These are phyloP conservation scores for Rhytidiadelphus loreus DNA, from an alignment of 225 moss, liverwort and hornwort species.

Conservation along the genomic window DNA sequence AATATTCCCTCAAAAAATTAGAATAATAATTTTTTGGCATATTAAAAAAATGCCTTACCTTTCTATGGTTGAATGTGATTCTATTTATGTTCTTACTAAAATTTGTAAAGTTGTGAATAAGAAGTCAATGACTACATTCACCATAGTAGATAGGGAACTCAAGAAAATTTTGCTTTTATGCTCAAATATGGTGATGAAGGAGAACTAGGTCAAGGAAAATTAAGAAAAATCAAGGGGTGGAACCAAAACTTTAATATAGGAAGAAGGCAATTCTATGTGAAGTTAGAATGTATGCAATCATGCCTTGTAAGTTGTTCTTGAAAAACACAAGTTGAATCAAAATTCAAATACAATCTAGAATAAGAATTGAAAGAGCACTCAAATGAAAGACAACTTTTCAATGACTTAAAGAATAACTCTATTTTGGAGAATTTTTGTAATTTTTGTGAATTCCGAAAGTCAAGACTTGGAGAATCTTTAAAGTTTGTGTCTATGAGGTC, in stretches of 20 bases:
- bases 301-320: not conserved
- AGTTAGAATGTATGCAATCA: not conserved
- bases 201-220: not conserved
- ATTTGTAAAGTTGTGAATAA: not conserved
- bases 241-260: not conserved
- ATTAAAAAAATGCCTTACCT: no score
- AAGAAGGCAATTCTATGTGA: not conserved
- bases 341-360: not conserved
- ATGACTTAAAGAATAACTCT: not conserved
- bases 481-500: not conserved
- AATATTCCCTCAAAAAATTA: no score
- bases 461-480: not conserved
- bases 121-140: not conserved
- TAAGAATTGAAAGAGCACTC: not conserved
- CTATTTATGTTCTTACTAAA: not conserved
- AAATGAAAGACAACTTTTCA: not conserved
- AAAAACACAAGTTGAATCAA: not conserved
- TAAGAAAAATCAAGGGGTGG: fast-evolving
- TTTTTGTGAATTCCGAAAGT: not conserved
- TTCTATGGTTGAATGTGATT: not conserved
- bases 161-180: not conserved
- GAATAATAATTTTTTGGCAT: no score
- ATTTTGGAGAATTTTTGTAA: not conserved
- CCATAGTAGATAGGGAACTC: not conserved
- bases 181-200: not conserved